Conservation (phyloP, 2,329 filamentous ascomycete species). For the Claviceps purpurea region DNA sequence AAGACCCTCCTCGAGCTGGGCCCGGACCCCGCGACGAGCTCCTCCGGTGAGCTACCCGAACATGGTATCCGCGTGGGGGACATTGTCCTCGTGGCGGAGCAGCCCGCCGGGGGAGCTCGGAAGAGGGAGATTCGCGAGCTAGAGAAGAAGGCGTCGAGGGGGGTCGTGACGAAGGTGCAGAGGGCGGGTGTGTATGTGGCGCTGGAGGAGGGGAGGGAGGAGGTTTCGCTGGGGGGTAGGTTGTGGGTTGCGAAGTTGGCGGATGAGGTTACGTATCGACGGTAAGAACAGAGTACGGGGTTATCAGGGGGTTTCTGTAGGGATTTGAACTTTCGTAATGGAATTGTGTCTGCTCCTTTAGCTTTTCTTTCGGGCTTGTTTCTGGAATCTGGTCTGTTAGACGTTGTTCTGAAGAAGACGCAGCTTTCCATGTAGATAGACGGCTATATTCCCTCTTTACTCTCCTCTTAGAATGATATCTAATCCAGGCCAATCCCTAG, state of each 20-base stretch:
- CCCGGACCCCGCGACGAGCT: slow-evolving; percentile 54
- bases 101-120: slow-evolving; percentile 57
- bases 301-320: no score
- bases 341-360: no score
- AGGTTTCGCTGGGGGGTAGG: slow-evolving; percentile 28
- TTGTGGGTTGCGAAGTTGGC: slow-evolving; percentile 56
- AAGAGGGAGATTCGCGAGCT: slow-evolving; percentile 60
- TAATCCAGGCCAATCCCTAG: slow-evolving; percentile 16
- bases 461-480: background rate
- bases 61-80: slow-evolving; percentile 67
- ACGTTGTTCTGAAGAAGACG: no score
- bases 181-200: slow-evolving; percentile 50
- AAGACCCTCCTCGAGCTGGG: slow-evolving; percentile 74
- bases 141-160: slow-evolving; percentile 53
- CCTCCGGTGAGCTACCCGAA: slow-evolving; percentile 46
- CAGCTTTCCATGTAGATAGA: no score
- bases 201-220: slow-evolving; percentile 50
- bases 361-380: background rate
- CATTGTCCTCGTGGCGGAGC: slow-evolving; percentile 63
- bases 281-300: slow-evolving; percentile 20
- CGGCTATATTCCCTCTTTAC: background rate
- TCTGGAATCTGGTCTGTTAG: no score
- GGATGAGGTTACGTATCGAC: slow-evolving; percentile 52
- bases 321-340: background rate
- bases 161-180: slow-evolving; percentile 55